These are phyloP conservation scores for Lindgomyces ingoldianus DNA, from an alignment of 495 filamentous ascomycete species.

Conservation along the genomic window DNA sequence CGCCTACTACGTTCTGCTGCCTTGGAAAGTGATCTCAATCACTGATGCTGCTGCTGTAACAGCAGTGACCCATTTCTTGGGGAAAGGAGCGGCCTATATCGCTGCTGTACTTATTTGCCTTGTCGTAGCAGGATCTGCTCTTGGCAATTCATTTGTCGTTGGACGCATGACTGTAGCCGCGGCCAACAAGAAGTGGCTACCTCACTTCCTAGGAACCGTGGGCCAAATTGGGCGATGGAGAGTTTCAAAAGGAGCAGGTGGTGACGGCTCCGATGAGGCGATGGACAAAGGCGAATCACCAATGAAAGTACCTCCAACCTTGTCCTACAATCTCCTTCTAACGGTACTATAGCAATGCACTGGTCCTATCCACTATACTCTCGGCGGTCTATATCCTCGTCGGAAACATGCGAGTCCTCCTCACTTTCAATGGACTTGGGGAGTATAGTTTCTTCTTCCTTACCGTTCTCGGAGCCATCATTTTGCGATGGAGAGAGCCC, in stretches of 20 bases:
- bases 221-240: constrained; percentile 38
- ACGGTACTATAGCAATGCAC: constrained; percentile 49
- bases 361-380: constrained; percentile 52
- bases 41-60: constrained; percentile 60
- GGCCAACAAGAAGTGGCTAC: constrained; percentile 55
- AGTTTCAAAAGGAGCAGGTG: constrained; percentile 13
- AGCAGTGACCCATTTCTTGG: constrained; percentile 55
- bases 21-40: constrained; percentile 54
- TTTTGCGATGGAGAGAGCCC: constrained; percentile 55
- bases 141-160: constrained; percentile 59
- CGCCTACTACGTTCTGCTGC: constrained; percentile 58
- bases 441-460: constrained; percentile 63
- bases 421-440: constrained; percentile 59
- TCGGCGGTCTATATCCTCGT: constrained; percentile 57
- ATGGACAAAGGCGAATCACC: constrained; percentile 32
- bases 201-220: constrained; percentile 48
- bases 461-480: constrained; percentile 54
- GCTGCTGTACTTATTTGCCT: constrained; percentile 55
- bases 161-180: constrained; percentile 60
- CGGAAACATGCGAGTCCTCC: constrained; percentile 57
- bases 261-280: constrained; percentile 8
- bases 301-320: constrained; percentile 25
- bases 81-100: constrained; percentile 50
- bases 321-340: constrained; percentile 39
- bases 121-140: constrained; percentile 55